A percentile compares a stretch with the other conserved stretches of the same genome.
Conservation (phyloP, 2,329 filamentous ascomycete genomes). For the Ambrosiella xylebori region DNA sequence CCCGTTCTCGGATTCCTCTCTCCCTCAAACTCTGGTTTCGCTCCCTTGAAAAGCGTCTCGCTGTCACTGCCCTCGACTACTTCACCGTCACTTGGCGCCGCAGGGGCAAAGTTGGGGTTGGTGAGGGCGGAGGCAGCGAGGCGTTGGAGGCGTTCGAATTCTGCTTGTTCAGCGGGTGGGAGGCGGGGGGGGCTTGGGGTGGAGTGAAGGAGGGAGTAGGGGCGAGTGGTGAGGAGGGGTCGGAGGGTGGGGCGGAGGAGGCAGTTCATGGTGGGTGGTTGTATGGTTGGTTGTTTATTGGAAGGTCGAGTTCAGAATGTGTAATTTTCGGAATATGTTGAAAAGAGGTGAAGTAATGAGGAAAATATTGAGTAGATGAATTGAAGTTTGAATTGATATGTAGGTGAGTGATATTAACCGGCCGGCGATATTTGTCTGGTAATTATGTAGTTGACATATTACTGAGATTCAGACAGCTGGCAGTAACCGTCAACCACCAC, state of each 20-base stretch:
- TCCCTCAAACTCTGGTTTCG: constrained; percentile 81
- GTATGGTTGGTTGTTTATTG: background rate
- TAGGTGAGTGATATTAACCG: too few relatives aligned
- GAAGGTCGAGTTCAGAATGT: background rate
- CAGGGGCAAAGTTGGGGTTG: constrained; percentile 19
- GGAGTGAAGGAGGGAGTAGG: constrained; percentile 27
- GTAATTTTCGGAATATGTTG: background rate
- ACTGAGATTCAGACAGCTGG: background rate
- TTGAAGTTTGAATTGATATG: too few relatives aligned
- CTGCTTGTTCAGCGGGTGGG: constrained; percentile 72
- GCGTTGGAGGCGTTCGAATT: constrained; percentile 74
- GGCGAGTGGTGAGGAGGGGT: constrained; percentile 14
- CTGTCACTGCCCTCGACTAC: constrained; percentile 27
- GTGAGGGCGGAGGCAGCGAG: constrained; percentile 31
- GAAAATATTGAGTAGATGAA: background rate
- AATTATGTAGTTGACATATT: background rate
- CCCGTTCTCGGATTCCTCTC: constrained; percentile 86
- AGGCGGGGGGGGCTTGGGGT: constrained; percentile 68
- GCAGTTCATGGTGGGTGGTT: constrained; percentile 1
- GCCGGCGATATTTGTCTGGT: too few relatives aligned
- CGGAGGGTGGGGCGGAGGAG: constrained; percentile 12
- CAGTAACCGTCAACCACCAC: background rate
- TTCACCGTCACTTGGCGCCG: constrained; percentile 20
- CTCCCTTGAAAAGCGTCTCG: constrained; percentile 49
- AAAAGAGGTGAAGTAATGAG: background rate